Base-by-base conservation (phyloP, 2,329 filamentous ascomycete species). In the Penicillium occitanis region DNA sequence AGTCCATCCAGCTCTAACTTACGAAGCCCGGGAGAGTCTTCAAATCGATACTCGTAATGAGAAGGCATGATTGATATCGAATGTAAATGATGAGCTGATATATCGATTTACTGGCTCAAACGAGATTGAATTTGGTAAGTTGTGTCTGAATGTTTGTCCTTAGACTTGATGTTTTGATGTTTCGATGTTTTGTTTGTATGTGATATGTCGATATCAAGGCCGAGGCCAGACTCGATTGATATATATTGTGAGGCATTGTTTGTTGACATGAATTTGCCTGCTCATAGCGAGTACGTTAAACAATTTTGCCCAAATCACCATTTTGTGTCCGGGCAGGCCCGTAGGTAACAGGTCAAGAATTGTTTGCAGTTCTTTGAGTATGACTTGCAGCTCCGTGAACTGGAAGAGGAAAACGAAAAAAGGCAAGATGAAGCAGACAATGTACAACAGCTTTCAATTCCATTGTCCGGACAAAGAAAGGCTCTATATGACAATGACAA, bases 11-110 rank as follows among this genome's bases (percentile, higher is more conserved):
- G 22, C 3, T n/a, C 14, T 46, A 17, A 59, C 60, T 62, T 57
- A 66, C 64, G 25, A 10, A 66, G 64, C 5, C 64, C 64, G 7
- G 64, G 59, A 5, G 59, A 63, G 30, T 62, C 59, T 50, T 66
- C 64, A 14, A 58, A 66, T 46, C 51, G 40, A 19, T 66, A 66
- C n/a, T 62, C 51, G 8, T 28, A 17, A 55, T 37, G 28, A 22
- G 51, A 37, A 19, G 30, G 51, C 51, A 55, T 55, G 30, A 22
- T 37, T 22, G 10, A 14, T 57, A 14, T 37, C 33, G 30, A 30
- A 4, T 17, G 30, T 37, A 19, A 14, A 25, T 57, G 10, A 11
- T 19, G 50, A 57, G n/a, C 19, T 11, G 58, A 48, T 48, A 10
- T 6, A 50, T 10, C 0, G n/a, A 25, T 25, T 28, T n/a, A 8